Percentiles rank a stretch among this genome's conserved stretches.
phyloP scores from a whole-genome alignment of 73 alveolate species.

The Paramecium pentaurelia region DNA sequence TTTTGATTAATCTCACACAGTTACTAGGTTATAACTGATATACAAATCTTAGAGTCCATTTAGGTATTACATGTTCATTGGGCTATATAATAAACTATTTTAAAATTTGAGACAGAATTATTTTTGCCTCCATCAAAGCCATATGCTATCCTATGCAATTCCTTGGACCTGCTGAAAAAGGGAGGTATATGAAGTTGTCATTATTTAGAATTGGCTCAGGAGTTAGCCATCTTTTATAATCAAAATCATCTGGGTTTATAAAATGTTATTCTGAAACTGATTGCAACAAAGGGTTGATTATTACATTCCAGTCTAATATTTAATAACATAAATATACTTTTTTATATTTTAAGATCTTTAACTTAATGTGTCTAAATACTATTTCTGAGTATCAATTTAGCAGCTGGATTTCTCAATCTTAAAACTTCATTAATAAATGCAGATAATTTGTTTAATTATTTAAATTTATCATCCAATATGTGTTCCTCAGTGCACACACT shows the following conservation, averaged over 20 bases:
- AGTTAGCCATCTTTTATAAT: slow-evolving; percentile 15
- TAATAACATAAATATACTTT: background rate
- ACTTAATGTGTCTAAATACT: background rate
- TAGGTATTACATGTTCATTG: background rate
- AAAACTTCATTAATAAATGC: slow-evolving; percentile 17
- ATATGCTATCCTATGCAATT: slow-evolving; percentile 52
- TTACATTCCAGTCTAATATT: background rate
- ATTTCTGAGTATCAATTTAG: background rate
- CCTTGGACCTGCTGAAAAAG: slow-evolving; percentile 53
- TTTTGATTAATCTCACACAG: background rate
- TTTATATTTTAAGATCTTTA: background rate
- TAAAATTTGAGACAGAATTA: background rate
- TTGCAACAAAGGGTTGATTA: background rate
- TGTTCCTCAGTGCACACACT: background rate
- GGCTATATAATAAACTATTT: background rate
- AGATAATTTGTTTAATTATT: background rate
- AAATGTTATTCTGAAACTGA: background rate
- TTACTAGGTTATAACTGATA: background rate
- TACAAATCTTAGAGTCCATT: background rate
- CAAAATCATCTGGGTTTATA: background rate
- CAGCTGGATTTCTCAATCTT: background rate
- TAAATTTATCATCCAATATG: background rate
- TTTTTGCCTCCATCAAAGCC: slow-evolving; percentile 3
- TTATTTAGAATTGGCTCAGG: background rate
- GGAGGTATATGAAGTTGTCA: background rate